These are phyloP conservation scores for Neurospora terricola DNA, from an alignment of 495 filamentous ascomycete species.

Conservation along the genomic window DNA sequence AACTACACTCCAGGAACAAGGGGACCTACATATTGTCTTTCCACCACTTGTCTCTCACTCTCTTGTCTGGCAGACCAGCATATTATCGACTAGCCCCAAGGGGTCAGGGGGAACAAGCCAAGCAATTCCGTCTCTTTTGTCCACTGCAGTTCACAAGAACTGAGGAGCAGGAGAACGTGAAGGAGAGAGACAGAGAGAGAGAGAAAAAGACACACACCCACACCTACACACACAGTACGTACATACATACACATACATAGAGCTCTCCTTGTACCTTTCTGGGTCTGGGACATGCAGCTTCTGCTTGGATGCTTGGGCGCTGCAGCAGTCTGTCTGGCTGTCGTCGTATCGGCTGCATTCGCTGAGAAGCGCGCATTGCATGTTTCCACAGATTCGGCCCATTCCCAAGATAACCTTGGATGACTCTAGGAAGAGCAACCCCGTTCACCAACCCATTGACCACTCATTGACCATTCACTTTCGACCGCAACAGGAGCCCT, in stretches of 20 bases:
- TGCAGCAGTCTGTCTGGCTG: not conserved
- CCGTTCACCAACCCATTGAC: not conserved
- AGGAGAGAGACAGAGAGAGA: not conserved
- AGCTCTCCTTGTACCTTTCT: not conserved
- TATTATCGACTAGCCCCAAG: not conserved
- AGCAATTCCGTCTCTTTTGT: not conserved
- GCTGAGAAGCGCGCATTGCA: slow-evolving; percentile 16
- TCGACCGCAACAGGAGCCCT: not conserved
- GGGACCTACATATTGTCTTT: not conserved
- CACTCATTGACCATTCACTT: not conserved
- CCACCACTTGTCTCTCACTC: not conserved
- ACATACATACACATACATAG: not conserved
- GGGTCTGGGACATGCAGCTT: slow-evolving; percentile 1
- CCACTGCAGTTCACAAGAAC: not conserved
- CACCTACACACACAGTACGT: not conserved
- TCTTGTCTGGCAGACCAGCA: not conserved
- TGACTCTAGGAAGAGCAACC: not conserved
- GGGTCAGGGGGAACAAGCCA: not conserved
- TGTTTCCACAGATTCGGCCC: slow-evolving; percentile 15
- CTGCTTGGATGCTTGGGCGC: not conserved
- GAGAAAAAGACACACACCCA: not conserved
- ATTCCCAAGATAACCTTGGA: slow-evolving; percentile 2
- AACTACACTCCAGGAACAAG: slow-evolving; percentile 1
- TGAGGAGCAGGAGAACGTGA: not conserved
- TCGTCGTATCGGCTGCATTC: slow-evolving; percentile 12